A percentile compares a stretch with the other conserved stretches of the same genome.
Evolutionary conservation across 768 basidiomycete species (phyloP).

Genomic region (Lanmaoa pseudosensibilis): DNA sequence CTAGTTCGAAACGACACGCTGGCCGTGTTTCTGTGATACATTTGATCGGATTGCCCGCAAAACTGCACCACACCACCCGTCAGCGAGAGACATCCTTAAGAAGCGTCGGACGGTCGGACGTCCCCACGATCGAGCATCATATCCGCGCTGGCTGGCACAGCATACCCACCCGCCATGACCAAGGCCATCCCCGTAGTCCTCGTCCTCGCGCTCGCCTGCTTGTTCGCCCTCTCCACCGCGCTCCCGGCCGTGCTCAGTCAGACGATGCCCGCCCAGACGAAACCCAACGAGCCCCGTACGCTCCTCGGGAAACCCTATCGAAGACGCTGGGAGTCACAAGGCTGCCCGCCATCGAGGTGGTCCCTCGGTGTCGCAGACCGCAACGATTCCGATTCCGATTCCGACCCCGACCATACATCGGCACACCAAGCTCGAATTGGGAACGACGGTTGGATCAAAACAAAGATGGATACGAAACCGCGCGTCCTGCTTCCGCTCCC

Average conservation of each 20-base stretch:
- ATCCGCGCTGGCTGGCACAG: neutral
- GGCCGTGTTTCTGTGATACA: slow-evolving; percentile 6
- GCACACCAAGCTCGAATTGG: neutral
- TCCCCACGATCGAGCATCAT: neutral
- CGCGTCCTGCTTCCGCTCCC: neutral
- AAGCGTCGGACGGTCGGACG: neutral
- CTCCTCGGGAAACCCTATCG: slow-evolving; percentile 15
- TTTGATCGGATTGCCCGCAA: neutral
- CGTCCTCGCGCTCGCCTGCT: slow-evolving; percentile 9
- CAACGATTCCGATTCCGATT: neutral
- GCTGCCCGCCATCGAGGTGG: neutral
- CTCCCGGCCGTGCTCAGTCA: slow-evolving; percentile 4
- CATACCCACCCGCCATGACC: neutral
- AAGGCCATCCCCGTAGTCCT: neutral
- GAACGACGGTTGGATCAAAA: neutral
- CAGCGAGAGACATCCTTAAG: no score
- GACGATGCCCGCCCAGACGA: neutral
- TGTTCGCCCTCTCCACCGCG: slow-evolving; percentile 8
- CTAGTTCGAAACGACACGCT: slow-evolving; percentile 10
- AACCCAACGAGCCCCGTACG: slow-evolving; percentile 8
- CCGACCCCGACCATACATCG: neutral
- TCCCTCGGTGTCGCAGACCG: neutral
- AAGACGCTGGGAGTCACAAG: neutral
- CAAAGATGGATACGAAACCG: neutral
- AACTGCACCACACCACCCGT: neutral